Evolutionary conservation across 208 protist species (phyloP).

Genomic region (Leishmania gerbilli): DNA sequence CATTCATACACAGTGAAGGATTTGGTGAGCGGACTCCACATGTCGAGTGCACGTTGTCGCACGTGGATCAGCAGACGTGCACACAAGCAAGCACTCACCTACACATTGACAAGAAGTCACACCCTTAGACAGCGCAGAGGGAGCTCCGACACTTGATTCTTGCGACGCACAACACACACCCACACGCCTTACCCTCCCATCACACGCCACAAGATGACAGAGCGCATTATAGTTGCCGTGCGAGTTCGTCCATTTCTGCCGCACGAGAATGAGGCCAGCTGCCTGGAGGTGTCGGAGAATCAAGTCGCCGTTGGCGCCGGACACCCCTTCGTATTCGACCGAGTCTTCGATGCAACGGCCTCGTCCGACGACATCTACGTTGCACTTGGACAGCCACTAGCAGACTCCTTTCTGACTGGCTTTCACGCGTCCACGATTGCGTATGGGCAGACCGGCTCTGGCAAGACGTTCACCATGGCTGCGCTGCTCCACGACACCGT

Average conservation of each 20-base stretch:
- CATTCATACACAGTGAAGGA: neutral
- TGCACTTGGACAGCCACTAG: conserved; percentile 69
- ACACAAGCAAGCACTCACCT: neutral
- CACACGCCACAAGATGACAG: conserved; percentile 30
- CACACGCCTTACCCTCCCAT: too few relatives aligned
- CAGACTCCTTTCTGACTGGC: conserved; percentile 80
- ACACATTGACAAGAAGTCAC: neutral
- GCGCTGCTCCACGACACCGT: conserved; percentile 73
- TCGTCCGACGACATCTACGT: conserved; percentile 77
- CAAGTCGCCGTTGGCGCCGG: conserved; percentile 87
- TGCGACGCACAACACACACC: neutral
- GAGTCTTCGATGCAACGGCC: conserved; percentile 71
- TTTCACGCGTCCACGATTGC: conserved; percentile 94
- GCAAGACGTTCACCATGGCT: conserved; percentile 96
- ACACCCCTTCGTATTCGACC: conserved; percentile 91
- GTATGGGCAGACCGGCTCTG: conserved; percentile 95
- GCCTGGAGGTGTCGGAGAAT: conserved; percentile 48
- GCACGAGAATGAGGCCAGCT: conserved; percentile 61
- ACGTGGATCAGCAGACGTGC: neutral
- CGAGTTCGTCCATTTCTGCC: conserved; percentile 87
- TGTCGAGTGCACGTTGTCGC: neutral
- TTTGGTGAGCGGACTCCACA: neutral
- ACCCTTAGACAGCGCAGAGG: neutral
- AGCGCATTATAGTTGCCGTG: conserved; percentile 84
- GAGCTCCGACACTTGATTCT: neutral